Percentiles rank a stretch among this genome's conserved stretches.
phyloP scores from a whole-genome alignment of 305 asterid species.

The Fraxinus velutina region DNA sequence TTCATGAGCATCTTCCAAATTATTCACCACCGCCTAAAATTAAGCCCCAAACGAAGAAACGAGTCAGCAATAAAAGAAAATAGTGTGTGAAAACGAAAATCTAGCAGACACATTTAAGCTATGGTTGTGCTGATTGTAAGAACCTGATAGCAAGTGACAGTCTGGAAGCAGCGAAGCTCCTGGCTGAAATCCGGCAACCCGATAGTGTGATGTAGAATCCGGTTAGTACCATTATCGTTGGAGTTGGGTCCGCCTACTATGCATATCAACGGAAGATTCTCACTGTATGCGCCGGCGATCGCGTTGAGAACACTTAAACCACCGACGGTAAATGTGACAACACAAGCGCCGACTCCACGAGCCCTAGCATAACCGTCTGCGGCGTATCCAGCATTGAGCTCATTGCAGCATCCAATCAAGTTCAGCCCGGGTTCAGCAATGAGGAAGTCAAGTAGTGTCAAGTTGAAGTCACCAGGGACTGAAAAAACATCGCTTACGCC shows the following conservation, averaged over 20 bases:
- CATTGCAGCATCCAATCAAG: constrained; percentile 78
- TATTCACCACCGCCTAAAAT: constrained; percentile 73
- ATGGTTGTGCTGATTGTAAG: background rate
- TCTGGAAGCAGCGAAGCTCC: constrained; percentile 84
- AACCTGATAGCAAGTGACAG: constrained; percentile 88
- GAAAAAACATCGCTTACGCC: constrained; percentile 65
- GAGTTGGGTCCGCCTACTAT: constrained; percentile 91
- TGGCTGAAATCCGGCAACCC: constrained; percentile 83
- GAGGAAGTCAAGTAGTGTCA: constrained; percentile 70
- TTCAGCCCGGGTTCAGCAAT: constrained; percentile 75
- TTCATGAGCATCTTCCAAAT: constrained; percentile 83
- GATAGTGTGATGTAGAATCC: constrained; percentile 81
- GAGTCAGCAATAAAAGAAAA: background rate
- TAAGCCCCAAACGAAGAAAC: background rate
- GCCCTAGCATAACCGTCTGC: constrained; percentile 90
- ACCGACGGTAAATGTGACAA: constrained; percentile 79
- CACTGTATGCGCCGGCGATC: constrained; percentile 89
- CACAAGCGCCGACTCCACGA: constrained; percentile 89
- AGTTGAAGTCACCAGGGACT: constrained; percentile 80
- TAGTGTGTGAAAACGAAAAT: background rate
- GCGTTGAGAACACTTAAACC: constrained; percentile 83
- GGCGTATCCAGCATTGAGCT: constrained; percentile 87
- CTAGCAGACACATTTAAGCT: background rate
- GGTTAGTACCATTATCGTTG: constrained; percentile 70
- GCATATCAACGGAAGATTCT: constrained; percentile 76